Conservation (phyloP, 1,284 basidiomycete genomes). For the Wallemia ichthyophaga region DNA sequence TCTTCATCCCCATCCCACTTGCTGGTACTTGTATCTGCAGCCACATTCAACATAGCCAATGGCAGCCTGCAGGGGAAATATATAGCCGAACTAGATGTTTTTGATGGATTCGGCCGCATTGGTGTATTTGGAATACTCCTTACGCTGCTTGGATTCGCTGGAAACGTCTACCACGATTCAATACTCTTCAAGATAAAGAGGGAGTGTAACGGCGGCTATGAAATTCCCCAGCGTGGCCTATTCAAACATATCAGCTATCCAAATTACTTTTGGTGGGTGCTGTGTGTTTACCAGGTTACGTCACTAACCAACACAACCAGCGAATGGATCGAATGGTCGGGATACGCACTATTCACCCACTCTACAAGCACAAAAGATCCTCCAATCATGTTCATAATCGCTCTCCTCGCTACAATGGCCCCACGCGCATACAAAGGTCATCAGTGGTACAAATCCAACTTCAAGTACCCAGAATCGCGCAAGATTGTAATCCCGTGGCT, state of each 20-base stretch:
- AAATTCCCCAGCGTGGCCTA: constrained; percentile 48
- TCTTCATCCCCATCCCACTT: constrained; percentile 19
- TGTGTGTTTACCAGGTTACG: constrained; percentile 2
- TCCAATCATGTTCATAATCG: constrained; percentile 17
- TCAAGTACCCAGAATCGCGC: background rate
- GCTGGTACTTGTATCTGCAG: constrained; percentile 13
- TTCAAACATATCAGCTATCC: constrained; percentile 61
- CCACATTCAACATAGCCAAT: constrained; percentile 40
- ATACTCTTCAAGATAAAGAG: constrained; percentile 43
- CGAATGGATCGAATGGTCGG: constrained; percentile 35
- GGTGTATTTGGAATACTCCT: constrained; percentile 28
- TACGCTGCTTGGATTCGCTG: constrained; percentile 30
- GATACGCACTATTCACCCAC: constrained; percentile 32
- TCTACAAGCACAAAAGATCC: constrained; percentile 15
- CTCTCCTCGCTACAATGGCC: background rate
- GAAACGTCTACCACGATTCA: constrained; percentile 67
- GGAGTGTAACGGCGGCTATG: constrained; percentile 26
- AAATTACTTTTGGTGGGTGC: constrained; percentile 40
- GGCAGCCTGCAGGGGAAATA: constrained; percentile 29
- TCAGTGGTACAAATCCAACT: background rate
- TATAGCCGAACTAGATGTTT: background rate
- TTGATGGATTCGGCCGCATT: constrained; percentile 17
- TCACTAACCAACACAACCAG: background rate
- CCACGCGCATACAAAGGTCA: background rate
- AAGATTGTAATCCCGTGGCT: background rate